Percentiles rank a stretch among this genome's conserved stretches.
Evolutionary conservation across 345 rosid species (phyloP).

Genomic region (Aquilaria yunnanensis): DNA sequence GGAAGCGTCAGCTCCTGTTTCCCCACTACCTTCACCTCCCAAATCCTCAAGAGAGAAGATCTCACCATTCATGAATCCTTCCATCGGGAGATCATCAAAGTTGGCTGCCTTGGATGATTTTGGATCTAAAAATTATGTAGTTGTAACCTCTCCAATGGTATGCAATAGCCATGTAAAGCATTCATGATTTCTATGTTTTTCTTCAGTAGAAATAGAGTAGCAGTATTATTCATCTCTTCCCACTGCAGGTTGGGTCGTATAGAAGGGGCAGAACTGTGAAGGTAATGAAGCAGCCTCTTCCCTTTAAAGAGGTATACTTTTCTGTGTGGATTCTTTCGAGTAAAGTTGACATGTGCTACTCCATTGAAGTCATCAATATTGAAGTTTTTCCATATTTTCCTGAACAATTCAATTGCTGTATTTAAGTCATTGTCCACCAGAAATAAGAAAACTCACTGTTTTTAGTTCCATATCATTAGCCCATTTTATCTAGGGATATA

Average conservation of each 20-base stretch:
- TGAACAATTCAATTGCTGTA: too few relatives aligned
- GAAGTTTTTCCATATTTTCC: too few relatives aligned
- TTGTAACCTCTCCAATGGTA: constrained; percentile 70
- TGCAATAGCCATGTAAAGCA: constrained; percentile 20
- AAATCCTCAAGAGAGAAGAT: constrained; percentile 47
- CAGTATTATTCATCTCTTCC: neutral
- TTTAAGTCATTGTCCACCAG: too few relatives aligned
- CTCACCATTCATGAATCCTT: constrained; percentile 50
- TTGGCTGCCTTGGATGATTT: constrained; percentile 79
- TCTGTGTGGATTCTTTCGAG: neutral
- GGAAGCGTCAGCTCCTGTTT: constrained; percentile 43
- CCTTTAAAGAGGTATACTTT: constrained; percentile 61
- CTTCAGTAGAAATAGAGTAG: constrained; percentile 1
- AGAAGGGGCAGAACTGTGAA: constrained; percentile 65
- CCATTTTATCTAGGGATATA: too few relatives aligned
- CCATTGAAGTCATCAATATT: too few relatives aligned
- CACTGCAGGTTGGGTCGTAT: constrained; percentile 67
- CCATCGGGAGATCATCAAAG: constrained; percentile 63
- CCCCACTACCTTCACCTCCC: constrained; percentile 36
- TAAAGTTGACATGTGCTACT: neutral
- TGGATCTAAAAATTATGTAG: constrained; percentile 57
- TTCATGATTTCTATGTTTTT: neutral
- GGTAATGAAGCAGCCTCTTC: constrained; percentile 69
- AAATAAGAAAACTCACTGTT: too few relatives aligned
- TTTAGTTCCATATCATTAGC: too few relatives aligned